Percentiles rank a stretch among this genome's conserved stretches.
phyloP scores from a whole-genome alignment of 768 basidiomycete genomes.

The Tricholoma terreum region DNA sequence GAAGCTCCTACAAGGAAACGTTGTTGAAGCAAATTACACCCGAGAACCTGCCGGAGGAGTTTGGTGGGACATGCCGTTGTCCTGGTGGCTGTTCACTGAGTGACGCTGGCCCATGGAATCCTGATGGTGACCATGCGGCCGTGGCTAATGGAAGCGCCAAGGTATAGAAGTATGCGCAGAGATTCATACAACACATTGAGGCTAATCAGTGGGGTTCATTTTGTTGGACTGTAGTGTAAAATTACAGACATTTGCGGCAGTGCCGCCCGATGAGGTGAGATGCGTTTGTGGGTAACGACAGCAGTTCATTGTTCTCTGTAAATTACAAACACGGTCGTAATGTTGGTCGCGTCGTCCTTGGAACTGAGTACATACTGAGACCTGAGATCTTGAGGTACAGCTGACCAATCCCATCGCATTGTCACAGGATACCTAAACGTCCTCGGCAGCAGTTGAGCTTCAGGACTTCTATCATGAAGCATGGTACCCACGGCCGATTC shows the following conservation, averaged over 20 bases:
- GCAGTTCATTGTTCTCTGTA: too few species aligned
- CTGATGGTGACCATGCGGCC: background rate
- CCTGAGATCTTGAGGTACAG: too few species aligned
- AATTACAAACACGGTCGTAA: too few species aligned
- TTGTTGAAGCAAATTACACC: constrained; percentile 78
- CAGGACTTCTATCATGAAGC: too few species aligned
- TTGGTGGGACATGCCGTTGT: constrained; percentile 83
- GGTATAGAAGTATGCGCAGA: background rate
- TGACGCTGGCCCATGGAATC: constrained; percentile 92
- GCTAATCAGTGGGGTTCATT: background rate
- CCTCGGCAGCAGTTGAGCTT: too few species aligned
- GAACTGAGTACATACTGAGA: too few species aligned
- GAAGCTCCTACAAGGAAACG: constrained; percentile 69
- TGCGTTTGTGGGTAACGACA: too few species aligned
- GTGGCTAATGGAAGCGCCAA: background rate
- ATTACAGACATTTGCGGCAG: background rate
- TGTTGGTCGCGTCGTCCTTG: too few species aligned
- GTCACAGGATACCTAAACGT: too few species aligned
- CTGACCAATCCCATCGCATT: too few species aligned
- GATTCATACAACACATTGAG: background rate
- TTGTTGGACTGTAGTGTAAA: background rate
- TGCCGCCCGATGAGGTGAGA: background rate
- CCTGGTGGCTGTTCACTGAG: constrained; percentile 78
- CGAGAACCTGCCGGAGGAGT: constrained; percentile 81
- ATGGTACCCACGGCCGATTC: too few species aligned